Percentiles rank a stretch among this genome's conserved stretches.
Evolutionary conservation across 2,329 filamentous ascomycete species (phyloP).

Genomic region (Aureobasidium subglaciale): DNA sequence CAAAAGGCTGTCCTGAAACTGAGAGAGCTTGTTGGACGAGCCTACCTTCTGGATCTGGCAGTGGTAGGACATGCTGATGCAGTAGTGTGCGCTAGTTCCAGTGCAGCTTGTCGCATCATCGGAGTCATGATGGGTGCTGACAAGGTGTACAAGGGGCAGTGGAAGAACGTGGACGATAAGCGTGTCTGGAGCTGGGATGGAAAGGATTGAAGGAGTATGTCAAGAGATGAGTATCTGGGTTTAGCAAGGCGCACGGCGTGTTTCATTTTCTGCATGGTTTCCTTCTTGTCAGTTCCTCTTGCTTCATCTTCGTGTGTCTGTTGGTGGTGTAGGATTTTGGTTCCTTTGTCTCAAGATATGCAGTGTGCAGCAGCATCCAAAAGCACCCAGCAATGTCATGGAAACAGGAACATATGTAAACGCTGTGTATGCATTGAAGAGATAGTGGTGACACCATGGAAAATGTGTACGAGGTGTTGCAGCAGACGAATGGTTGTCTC

Average conservation of each 20-base stretch:
- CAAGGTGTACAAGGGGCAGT: conserved; percentile 51
- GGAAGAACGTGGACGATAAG: conserved; percentile 73
- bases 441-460: too few relatives aligned
- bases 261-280: conserved; percentile 9
- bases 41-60: conserved; percentile 73
- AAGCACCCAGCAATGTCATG: not conserved
- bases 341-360: not conserved
- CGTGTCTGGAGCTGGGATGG: conserved; percentile 31
- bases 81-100: conserved; percentile 70
- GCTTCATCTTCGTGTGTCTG: not conserved
- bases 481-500: not conserved
- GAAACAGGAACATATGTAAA: not conserved
- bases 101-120: conserved; percentile 59
- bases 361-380: too few relatives aligned
- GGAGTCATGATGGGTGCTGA: conserved; percentile 88
- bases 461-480: not conserved
- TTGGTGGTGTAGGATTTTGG: not conserved
- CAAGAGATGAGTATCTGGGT: too few relatives aligned
- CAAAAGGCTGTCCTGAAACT: conserved; percentile 52
- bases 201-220: conserved; percentile 8
- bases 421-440: too few relatives aligned
- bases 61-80: conserved; percentile 62
- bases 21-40: conserved; percentile 67
- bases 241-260: conserved; percentile 12
- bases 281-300: not conserved